Base-by-base conservation (phyloP, 139 green algal species). In the Eudorina sp. region DNA sequence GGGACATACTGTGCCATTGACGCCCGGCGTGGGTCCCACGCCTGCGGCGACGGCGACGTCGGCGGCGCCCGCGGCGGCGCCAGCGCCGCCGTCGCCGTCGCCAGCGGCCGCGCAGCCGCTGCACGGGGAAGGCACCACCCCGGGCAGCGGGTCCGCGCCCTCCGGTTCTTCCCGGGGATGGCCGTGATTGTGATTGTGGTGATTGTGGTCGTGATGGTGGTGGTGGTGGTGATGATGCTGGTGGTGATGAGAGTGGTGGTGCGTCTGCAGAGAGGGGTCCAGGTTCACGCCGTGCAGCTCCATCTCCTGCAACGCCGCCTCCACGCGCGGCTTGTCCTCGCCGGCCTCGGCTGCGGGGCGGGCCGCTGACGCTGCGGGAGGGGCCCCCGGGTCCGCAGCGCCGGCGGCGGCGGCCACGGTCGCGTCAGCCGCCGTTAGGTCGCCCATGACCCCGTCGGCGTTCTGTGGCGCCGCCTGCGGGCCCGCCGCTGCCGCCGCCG, bases 241-340 rank as follows among this genome's bases (percentile, higher is more conserved):
- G 34, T 87, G 81, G 45, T 79, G 62, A 27, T 87, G 81, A 23
- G 68, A 45, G 45, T 87, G 43, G n/a, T 79, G 64, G 45, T 87
- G 60, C 4, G 34, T 62, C 18, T 86, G 80, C n/a, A 87, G 46
- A 0, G 81, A n/a, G 9, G 81, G 81, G 81, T 87, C 81, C 21
- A 87, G 45, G 45, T 87, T 87, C 41, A 87, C 81, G 2, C 81
- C 81, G 23, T 78, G 81, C 31, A 77, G 46, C 2, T 75, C 16
- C 36, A 77, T 75, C 2, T 75, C 16, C 36, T 75, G 66, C 4
- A 75, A 25, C 11, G 73, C 46, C 45, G 73, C 43, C 46, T 60
- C 25, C 14, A 9, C 62, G 62, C 62, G 11, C 62, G 62, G 3
- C 3, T 5, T 31, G 27, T 72, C 62, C 31, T 34, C 62, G 27